Evolutionary conservation across 306 rosid species (phyloP).

Genomic region (Aeschynomene evenia): DNA sequence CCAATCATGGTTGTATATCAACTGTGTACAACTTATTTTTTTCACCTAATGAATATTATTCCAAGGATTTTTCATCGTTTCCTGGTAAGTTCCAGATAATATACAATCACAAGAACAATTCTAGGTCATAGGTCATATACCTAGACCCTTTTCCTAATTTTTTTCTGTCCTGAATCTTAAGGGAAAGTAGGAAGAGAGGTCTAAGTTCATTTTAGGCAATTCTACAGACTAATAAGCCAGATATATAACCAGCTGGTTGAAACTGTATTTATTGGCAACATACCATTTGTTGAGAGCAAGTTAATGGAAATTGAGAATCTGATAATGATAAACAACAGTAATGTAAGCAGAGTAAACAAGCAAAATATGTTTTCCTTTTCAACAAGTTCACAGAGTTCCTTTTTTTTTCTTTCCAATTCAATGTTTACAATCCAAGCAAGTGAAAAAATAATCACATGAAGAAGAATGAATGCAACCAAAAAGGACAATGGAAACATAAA

Average conservation of each 20-base stretch:
- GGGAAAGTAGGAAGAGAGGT: slow-evolving; percentile 14
- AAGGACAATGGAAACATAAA: slow-evolving; percentile 4
- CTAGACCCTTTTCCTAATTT: neutral
- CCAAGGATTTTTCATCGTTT: neutral
- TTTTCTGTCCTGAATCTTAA: neutral
- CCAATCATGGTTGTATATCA: neutral
- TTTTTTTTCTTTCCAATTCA: neutral
- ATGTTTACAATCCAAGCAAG: slow-evolving; percentile 9
- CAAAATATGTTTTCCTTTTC: neutral
- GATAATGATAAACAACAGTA: neutral
- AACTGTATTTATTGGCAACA: neutral
- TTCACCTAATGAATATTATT: neutral
- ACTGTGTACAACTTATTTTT: neutral
- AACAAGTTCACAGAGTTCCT: neutral
- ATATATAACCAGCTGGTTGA: neutral
- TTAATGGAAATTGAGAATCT: neutral
- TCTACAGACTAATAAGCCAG: neutral
- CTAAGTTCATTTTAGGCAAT: slow-evolving; percentile 12
- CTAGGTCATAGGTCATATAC: neutral
- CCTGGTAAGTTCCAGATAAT: neutral
- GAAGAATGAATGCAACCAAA: slow-evolving; percentile 11
- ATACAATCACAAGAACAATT: slow-evolving; percentile 1
- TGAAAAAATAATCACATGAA: neutral
- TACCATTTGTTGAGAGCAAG: neutral
- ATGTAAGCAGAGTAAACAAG: neutral